Conservation (phyloP, 805 yeast genomes). For the Kodamaea leandrae region DNA sequence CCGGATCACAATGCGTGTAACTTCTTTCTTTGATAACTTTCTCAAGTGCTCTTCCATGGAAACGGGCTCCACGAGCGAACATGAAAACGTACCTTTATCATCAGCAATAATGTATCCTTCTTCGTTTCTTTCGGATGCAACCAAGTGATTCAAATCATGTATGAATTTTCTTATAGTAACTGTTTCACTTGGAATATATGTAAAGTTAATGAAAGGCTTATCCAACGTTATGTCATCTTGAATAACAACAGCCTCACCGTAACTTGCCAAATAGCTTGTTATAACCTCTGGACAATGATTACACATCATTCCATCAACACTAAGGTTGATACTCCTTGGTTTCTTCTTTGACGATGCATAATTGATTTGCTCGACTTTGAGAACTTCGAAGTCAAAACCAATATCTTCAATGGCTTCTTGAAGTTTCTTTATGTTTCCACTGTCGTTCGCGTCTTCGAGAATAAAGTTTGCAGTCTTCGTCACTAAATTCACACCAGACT, state of each 20-base stretch:
- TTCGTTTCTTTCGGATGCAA: constrained; percentile 23
- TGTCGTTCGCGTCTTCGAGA: constrained; percentile 38
- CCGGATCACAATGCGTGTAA: constrained; percentile 44
- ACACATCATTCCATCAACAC: constrained; percentile 67
- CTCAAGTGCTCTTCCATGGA: constrained; percentile 64
- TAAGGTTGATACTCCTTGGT: constrained; percentile 56
- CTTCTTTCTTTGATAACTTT: constrained; percentile 47
- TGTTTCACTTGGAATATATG: constrained; percentile 55
- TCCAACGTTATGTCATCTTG: constrained; percentile 54
- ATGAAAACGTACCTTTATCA: constrained; percentile 40
- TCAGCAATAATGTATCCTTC: constrained; percentile 19
- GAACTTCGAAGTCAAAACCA: constrained; percentile 60
- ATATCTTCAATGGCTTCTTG: constrained; percentile 57
- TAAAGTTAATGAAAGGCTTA: constrained; percentile 59
- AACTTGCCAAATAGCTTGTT: constrained; percentile 45
- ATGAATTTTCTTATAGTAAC: constrained; percentile 57
- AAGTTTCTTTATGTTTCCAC: constrained; percentile 35
- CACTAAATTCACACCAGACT: constrained; percentile 53
- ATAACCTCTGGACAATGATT: constrained; percentile 63
- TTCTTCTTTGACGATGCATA: constrained; percentile 47
- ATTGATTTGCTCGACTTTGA: constrained; percentile 43
- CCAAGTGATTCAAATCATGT: constrained; percentile 44
- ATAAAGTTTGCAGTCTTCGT: constrained; percentile 64
- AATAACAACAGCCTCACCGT: constrained; percentile 57
- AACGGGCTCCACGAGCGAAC: constrained; percentile 51